Evolutionary conservation across 352 stramenopile genomes (phyloP).

Genomic region (Pythium volutum): DNA sequence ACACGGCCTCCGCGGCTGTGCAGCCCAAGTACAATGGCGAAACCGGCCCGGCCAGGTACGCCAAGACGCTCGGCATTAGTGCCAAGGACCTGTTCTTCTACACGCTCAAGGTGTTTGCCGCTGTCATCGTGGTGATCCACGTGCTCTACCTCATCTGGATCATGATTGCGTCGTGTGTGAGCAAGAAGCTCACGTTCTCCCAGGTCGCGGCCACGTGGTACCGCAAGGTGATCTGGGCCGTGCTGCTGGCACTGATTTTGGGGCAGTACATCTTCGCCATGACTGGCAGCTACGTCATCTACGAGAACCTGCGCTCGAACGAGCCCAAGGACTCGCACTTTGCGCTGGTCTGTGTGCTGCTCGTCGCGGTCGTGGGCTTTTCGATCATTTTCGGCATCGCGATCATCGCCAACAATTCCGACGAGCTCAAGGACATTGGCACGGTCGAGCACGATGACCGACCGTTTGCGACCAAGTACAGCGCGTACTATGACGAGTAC

Average conservation of each 20-base stretch:
- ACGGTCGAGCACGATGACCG: slow-evolving; percentile 76
- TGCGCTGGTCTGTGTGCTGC: slow-evolving; percentile 38
- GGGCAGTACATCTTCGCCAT: slow-evolving; percentile 88
- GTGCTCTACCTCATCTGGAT: slow-evolving; percentile 61
- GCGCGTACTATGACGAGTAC: slow-evolving; percentile 87
- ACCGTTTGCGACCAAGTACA: slow-evolving; percentile 79
- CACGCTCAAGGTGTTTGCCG: slow-evolving; percentile 60
- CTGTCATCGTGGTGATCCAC: slow-evolving; percentile 58
- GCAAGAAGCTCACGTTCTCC: slow-evolving; percentile 56
- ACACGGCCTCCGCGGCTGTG: slow-evolving; percentile 13
- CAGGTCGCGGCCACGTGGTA: slow-evolving; percentile 64
- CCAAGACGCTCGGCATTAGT: slow-evolving; percentile 59
- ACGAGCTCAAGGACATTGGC: slow-evolving; percentile 74
- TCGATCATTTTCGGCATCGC: slow-evolving; percentile 67
- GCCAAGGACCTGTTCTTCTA: slow-evolving; percentile 78
- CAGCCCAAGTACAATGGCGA: slow-evolving; percentile 37
- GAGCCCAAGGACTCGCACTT: slow-evolving; percentile 36
- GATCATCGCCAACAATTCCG: slow-evolving; percentile 56
- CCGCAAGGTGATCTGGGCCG: slow-evolving; percentile 78
- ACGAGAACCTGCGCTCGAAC: slow-evolving; percentile 33
- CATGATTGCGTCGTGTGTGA: slow-evolving; percentile 38
- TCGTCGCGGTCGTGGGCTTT: slow-evolving; percentile 47
- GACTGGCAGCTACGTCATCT: slow-evolving; percentile 75
- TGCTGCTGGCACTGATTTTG: slow-evolving; percentile 64
- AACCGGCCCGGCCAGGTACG: slow-evolving; percentile 67